Evolutionary conservation across 306 rosid species (phyloP).

Genomic region (Vicia sativa): DNA sequence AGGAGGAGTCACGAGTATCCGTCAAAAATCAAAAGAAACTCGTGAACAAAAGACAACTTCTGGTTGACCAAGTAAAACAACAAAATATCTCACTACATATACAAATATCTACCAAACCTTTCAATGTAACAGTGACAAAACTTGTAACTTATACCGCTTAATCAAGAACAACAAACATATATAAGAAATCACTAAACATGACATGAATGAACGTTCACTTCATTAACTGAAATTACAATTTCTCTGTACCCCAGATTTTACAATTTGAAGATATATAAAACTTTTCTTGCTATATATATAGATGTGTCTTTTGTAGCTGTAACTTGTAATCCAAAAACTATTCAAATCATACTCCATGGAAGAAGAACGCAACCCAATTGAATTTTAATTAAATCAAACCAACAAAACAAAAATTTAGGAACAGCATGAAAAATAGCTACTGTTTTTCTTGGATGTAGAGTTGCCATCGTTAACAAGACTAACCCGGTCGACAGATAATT

Average conservation of each 20-base stretch:
- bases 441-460: slow-evolving; percentile 57
- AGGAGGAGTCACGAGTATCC: not conserved
- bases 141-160: not conserved
- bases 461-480: slow-evolving; percentile 75
- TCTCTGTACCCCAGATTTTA: slow-evolving; percentile 43
- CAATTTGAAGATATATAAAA: slow-evolving; percentile 37
- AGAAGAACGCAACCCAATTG: slow-evolving; percentile 37
- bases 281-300: slow-evolving; percentile 46
- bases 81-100: not conserved
- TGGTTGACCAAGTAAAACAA: slow-evolving; percentile 6
- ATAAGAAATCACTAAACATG: slow-evolving; percentile 17
- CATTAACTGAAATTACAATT: slow-evolving; percentile 42
- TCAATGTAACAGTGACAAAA: not conserved
- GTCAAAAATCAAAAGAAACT: slow-evolving; percentile 26
- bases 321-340: slow-evolving; percentile 35
- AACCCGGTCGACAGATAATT: slow-evolving; percentile 84
- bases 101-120: slow-evolving; percentile 1
- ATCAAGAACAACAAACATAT: not conserved
- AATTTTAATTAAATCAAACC: slow-evolving; percentile 37
- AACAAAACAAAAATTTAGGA: slow-evolving; percentile 50
- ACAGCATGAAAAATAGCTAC: slow-evolving; percentile 72
- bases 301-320: slow-evolving; percentile 41
- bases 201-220: slow-evolving; percentile 39
- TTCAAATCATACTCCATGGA: slow-evolving; percentile 37
- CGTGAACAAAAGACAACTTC: slow-evolving; percentile 22